A percentile compares a stretch with the other conserved stretches of the same genome.
Conservation (phyloP, 345 rosid species). For the Leavenworthia alabamica region DNA sequence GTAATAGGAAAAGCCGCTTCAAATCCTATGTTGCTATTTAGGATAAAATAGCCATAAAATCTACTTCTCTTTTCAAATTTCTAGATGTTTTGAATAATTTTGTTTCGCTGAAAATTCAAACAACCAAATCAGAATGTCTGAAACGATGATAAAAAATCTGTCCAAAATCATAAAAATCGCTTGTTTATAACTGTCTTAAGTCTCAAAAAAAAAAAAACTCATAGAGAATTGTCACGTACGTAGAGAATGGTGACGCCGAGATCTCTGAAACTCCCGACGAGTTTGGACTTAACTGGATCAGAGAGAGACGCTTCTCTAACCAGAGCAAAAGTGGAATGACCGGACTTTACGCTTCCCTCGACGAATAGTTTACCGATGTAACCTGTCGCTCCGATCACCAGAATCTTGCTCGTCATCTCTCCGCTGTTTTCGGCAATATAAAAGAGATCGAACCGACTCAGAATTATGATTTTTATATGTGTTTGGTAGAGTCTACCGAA, state of each 20-base stretch:
- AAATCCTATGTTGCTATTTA: not conserved
- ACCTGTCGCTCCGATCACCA: slow-evolving; percentile 41
- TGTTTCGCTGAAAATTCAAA: not conserved
- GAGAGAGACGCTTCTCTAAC: slow-evolving; percentile 35
- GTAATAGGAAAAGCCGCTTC: not conserved
- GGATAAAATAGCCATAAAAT: not conserved
- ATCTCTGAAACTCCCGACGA: slow-evolving; percentile 30
- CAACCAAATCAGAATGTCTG: not conserved
- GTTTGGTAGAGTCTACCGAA: not conserved
- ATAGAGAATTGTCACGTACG: slow-evolving; percentile 16
- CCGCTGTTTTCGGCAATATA: not conserved
- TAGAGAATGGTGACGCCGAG: slow-evolving; percentile 34
- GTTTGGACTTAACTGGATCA: slow-evolving; percentile 28
- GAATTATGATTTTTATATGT: not conserved
- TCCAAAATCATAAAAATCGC: not conserved
- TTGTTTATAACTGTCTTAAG: no score
- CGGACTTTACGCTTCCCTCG: slow-evolving; percentile 32
- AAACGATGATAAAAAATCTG: not conserved
- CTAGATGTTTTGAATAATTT: not conserved
- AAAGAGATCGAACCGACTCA: not conserved
- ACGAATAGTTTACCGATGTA: slow-evolving; percentile 32
- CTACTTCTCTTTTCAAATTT: no score
- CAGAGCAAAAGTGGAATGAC: slow-evolving; percentile 36
- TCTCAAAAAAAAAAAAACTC: no score
- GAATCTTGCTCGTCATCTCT: slow-evolving; percentile 33